Percentiles rank a stretch among this genome's conserved stretches.
Conservation (phyloP, 176 grass and related monocot genomes). For the Musa beccarii region DNA sequence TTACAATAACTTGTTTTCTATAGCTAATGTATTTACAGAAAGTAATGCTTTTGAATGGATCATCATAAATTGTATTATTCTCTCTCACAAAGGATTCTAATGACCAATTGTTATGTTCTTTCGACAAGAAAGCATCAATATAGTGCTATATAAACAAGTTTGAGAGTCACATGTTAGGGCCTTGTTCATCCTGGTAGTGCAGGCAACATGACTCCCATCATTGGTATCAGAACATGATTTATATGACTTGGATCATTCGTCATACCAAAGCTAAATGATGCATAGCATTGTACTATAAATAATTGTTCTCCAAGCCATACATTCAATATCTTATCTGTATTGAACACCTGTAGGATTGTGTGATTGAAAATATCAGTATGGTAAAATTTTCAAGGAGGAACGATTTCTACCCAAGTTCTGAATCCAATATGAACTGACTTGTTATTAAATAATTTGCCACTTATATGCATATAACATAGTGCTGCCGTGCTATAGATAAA, state of each 20-base stretch:
- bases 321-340: background rate
- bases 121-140: background rate
- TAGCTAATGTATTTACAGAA: background rate
- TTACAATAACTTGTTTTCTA: background rate
- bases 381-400: background rate
- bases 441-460: background rate
- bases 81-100: background rate
- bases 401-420: background rate
- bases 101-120: background rate
- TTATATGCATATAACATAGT: background rate
- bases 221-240: too few species aligned
- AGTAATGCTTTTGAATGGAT: background rate
- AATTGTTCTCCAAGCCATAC: background rate
- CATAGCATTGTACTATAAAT: too few species aligned
- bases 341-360: background rate
- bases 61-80: background rate
- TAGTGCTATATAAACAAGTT: background rate
- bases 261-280: too few species aligned
- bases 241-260: too few species aligned
- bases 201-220: too few species aligned
- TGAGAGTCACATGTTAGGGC: too few species aligned
- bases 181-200: too few species aligned
- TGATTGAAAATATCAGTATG: background rate
- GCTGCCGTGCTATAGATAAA: background rate
- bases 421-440: background rate